A percentile compares a stretch with the other conserved stretches of the same genome.
Evolutionary conservation across 768 basidiomycete genomes (phyloP).

Genomic region (Butyriboletus loyo): DNA sequence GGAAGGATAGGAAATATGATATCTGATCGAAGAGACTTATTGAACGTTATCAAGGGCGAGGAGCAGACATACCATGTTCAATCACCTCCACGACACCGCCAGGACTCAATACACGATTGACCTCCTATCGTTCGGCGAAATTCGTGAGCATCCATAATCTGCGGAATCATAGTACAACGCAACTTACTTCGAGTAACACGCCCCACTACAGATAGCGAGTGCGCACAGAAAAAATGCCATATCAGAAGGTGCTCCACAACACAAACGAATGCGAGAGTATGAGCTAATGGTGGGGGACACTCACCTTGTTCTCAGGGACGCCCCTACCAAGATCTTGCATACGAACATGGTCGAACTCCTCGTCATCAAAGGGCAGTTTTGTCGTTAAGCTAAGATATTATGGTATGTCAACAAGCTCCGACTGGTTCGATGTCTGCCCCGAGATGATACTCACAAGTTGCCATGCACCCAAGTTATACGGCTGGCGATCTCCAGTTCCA

Average conservation of each 20-base stretch:
- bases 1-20: conserved; percentile 74
- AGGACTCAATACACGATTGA: conserved; percentile 65
- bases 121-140: conserved; percentile 48
- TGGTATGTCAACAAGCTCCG: background rate
- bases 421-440: background rate
- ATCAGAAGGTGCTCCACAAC: conserved; percentile 4
- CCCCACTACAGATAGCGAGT: conserved; percentile 50
- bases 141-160: background rate
- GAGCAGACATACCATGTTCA: conserved; percentile 57
- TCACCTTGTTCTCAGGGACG: conserved; percentile 73
- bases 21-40: conserved; percentile 40
- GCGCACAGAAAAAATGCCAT: background rate
- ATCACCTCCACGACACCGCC: conserved; percentile 69
- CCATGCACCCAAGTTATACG: conserved; percentile 74
- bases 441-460: conserved; percentile 58
- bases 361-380: conserved; percentile 76
- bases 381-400: conserved; percentile 55
- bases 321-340: conserved; percentile 62
- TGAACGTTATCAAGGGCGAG: background rate
- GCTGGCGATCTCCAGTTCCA: conserved; percentile 49
- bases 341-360: conserved; percentile 81
- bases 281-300: background rate
- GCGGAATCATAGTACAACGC: background rate
- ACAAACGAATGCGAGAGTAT: background rate
- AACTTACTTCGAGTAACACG: conserved; percentile 56